These are phyloP conservation scores for Pichia norvegensis DNA, from an alignment of 1,139 yeast species.

Conservation along the genomic window DNA sequence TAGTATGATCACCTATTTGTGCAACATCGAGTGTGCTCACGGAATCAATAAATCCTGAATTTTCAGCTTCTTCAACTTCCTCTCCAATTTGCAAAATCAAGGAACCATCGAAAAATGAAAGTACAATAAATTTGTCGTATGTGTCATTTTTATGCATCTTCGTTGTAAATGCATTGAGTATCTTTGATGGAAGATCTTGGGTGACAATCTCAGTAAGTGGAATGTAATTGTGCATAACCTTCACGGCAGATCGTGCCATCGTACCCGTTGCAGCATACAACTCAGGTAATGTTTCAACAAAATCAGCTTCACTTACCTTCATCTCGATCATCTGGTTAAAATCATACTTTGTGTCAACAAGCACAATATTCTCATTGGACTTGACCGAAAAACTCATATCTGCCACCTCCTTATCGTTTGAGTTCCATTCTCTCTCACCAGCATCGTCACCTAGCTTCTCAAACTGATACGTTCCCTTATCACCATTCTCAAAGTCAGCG, in stretches of 20 bases:
- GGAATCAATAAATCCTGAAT: constrained; percentile 49
- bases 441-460: constrained; percentile 59
- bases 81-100: constrained; percentile 73
- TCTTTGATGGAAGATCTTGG: constrained; percentile 62
- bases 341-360: constrained; percentile 46
- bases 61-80: constrained; percentile 66
- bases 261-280: constrained; percentile 34
- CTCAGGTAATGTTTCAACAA: constrained; percentile 28
- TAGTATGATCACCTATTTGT: constrained; percentile 56
- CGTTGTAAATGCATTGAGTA: constrained; percentile 56
- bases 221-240: constrained; percentile 51
- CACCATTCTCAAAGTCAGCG: constrained; percentile 56
- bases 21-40: constrained; percentile 63
- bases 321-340: constrained; percentile 47
- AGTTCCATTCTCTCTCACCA: constrained; percentile 29
- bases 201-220: constrained; percentile 57
- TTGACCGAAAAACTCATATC: constrained; percentile 29
- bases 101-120: constrained; percentile 63
- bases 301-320: constrained; percentile 33
- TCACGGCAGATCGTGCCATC: constrained; percentile 39
- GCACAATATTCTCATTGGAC: constrained; percentile 48
- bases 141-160: constrained; percentile 37
- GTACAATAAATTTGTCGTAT: constrained; percentile 57
- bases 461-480: constrained; percentile 65
- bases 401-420: constrained; percentile 28